A percentile compares a stretch with the other conserved stretches of the same genome.
phyloP scores from a whole-genome alignment of 208 protist genomes.

The Trypanosoma mega region DNA sequence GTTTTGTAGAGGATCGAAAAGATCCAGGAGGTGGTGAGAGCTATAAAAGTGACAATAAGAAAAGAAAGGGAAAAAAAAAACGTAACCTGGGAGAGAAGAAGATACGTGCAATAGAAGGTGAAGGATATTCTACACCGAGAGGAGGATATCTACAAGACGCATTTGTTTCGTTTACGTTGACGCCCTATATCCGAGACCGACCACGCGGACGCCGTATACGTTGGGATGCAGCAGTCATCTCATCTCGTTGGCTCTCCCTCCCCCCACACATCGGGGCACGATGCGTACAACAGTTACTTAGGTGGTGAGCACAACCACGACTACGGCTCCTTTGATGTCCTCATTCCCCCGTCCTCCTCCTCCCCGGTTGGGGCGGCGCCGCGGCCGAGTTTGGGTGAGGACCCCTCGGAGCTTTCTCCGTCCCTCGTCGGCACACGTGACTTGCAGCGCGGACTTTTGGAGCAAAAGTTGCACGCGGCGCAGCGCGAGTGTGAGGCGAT shows the following conservation, averaged over 20 bases:
- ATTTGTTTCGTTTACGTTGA: no score
- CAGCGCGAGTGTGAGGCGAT: conserved; percentile 51
- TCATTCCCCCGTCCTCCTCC: neutral
- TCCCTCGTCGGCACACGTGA: conserved; percentile 32
- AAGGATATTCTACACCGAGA: no score
- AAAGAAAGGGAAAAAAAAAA: no score
- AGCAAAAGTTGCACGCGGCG: conserved; percentile 57
- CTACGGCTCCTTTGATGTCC: conserved; percentile 6
- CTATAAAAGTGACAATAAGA: no score
- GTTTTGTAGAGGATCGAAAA: no score
- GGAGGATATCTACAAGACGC: no score
- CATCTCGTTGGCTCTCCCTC: conserved; percentile 12
- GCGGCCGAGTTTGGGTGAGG: neutral
- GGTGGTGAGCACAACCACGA: neutral
- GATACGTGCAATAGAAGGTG: no score
- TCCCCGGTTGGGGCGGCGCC: neutral
- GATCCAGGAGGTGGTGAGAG: no score
- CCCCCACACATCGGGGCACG: neutral
- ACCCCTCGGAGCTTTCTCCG: conserved; percentile 2
- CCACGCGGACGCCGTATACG: no score
- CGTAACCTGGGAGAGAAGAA: no score
- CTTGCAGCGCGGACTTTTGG: conserved; percentile 52
- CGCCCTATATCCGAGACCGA: no score
- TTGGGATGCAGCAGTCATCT: no score
- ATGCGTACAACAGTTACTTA: conserved; percentile 1